Evolutionary conservation across 345 rosid species (phyloP).

Genomic region (Pistacia atlantica): DNA sequence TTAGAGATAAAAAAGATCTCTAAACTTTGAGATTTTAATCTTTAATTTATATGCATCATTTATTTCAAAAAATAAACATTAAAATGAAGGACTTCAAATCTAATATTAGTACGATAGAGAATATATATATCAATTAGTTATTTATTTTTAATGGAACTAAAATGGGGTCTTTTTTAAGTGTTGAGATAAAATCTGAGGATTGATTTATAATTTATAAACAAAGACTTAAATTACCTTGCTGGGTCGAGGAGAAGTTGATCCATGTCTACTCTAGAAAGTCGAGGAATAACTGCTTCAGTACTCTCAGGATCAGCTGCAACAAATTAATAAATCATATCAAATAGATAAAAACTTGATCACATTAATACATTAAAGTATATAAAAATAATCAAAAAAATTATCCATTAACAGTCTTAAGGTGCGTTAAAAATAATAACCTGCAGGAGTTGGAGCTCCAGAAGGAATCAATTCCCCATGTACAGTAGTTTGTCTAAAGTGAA

Average conservation of each 20-base stretch:
- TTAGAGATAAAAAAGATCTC: too few relatives aligned
- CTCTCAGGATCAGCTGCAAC: slow-evolving; percentile 32
- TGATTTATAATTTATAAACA: neutral
- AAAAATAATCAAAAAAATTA: neutral
- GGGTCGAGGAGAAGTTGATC: slow-evolving; percentile 61
- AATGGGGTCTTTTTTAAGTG: too few relatives aligned
- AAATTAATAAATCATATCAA: too few relatives aligned
- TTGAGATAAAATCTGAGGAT: neutral
- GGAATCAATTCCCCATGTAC: slow-evolving; percentile 72
- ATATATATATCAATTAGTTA: too few relatives aligned
- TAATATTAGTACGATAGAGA: too few relatives aligned
- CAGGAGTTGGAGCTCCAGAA: slow-evolving; percentile 47
- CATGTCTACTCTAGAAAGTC: slow-evolving; percentile 53
- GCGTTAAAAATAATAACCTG: slow-evolving; percentile 32
- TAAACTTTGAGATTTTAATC: too few relatives aligned
- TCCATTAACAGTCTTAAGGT: too few relatives aligned
- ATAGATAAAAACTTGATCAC: too few relatives aligned
- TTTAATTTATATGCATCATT: too few relatives aligned
- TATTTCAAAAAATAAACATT: too few relatives aligned
- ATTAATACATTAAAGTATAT: neutral
- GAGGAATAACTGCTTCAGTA: slow-evolving; percentile 28
- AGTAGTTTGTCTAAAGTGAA: slow-evolving; percentile 80
- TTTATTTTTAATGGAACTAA: too few relatives aligned
- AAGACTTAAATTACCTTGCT: slow-evolving; percentile 27
- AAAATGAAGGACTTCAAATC: too few relatives aligned